Evolutionary conservation across 352 stramenopile genomes (phyloP), one percentile per base, ranked within the genome.

Genomic region (Plasmopara halstedii): DNA sequence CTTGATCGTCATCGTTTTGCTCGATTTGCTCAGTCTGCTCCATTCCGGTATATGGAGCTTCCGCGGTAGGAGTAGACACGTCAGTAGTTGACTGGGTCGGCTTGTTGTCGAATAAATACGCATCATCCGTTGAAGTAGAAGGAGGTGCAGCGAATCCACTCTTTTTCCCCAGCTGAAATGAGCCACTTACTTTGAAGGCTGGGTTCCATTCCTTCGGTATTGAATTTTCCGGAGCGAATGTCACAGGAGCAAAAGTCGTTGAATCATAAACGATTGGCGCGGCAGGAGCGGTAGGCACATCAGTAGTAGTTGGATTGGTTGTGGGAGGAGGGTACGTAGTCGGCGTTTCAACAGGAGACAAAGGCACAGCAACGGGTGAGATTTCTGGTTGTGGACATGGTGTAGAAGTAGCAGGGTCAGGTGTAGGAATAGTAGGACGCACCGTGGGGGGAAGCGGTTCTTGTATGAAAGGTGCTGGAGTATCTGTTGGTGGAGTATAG

Each of bases 361-460:
- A 39, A 60, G 50, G 44, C 42, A 50, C 29, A 53, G 45, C 17
- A 40, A 40, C 50, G 13, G 38, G 56, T 64, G 50, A 60, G 45
- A 42, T 56, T 14, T 64, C 56, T 60, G 59, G 55, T 39, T 55
- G 14, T 21, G 25, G 14, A 4, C 42, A 22, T 23, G 50, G 43
- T 45, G 39, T 6, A 53, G 45, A 49, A 53, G 56, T 50, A 42
- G 23, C 46, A 61, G 49, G 53, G 21, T 45, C 14, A 45, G 46
- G 15, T n/a, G n/a, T n/a, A n/a, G n/a, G n/a, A n/a, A n/a, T n/a
- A 50, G 40, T 20, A 46, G 60, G 43, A 69, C 56, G 50, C 60
- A 69, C 60, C 47, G 60, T 64, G 25, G 51, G 53, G 8, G 48
- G 33, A 11, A 35, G 41, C 33, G 48, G 42, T 44, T 51, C 54